These are phyloP conservation scores for Bonia amplexicaulis DNA, from an alignment of 176 grass and related monocot species.

Conservation along the genomic window DNA sequence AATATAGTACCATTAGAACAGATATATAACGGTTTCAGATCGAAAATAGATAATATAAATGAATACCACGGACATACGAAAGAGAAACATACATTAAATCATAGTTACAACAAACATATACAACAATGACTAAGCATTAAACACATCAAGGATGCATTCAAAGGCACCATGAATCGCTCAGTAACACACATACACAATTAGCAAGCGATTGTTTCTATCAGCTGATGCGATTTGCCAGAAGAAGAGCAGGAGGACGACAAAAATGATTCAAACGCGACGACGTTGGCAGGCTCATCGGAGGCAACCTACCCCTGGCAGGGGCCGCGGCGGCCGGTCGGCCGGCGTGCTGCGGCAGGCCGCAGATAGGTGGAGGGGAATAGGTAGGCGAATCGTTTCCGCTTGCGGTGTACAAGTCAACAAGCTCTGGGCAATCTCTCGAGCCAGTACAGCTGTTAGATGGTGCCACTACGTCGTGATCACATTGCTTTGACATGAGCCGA, in stretches of 20 bases:
- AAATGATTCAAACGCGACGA: neutral
- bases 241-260: conserved; percentile 4
- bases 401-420: conserved; percentile 18
- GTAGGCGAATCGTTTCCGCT: neutral
- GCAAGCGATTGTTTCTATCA: conserved; percentile 17
- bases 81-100: no score
- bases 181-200: neutral
- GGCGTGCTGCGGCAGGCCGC: neutral
- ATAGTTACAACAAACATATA: no score
- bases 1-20: no score
- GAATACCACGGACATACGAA: no score
- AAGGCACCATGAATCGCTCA: neutral
- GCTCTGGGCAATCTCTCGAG: neutral
- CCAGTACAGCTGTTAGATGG: neutral
- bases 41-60: no score
- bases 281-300: conserved; percentile 8
- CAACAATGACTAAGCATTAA: neutral
- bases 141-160: neutral
- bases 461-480: neutral
- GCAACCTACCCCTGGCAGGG: conserved; percentile 2
- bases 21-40: no score
- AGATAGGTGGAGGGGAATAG: neutral
- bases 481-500: no score
- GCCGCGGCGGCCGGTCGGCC: neutral
- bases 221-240: conserved; percentile 12